These are phyloP conservation scores for Orbilia javanica DNA, from an alignment of 2,329 filamentous ascomycete genomes.

Conservation along the genomic window DNA sequence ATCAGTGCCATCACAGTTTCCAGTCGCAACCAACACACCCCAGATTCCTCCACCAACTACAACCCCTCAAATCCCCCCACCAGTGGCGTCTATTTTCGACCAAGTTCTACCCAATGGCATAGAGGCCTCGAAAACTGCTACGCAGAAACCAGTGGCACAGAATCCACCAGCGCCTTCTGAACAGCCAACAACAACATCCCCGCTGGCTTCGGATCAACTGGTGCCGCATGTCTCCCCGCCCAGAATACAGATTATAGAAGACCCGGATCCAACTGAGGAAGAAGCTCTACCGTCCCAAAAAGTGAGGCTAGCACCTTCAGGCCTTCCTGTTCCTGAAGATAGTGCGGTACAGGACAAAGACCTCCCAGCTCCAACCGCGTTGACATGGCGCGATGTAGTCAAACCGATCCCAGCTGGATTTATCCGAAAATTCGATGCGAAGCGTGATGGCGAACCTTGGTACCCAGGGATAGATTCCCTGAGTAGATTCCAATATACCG, in stretches of 20 bases:
- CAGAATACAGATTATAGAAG: neutral
- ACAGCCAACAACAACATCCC: neutral
- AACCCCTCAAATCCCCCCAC: conserved; percentile 28
- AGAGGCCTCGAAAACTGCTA: neutral
- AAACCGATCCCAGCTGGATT: conserved; percentile 37
- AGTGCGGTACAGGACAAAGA: conserved; percentile 7
- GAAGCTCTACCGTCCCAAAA: conserved; percentile 24
- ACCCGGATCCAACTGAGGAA: conserved; percentile 27
- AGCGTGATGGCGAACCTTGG: conserved; percentile 36
- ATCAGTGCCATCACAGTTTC: conserved; percentile 16
- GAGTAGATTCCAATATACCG: conserved; percentile 38
- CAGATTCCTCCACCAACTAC: conserved; percentile 32
- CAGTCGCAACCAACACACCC: conserved; percentile 8
- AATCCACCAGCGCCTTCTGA: neutral
- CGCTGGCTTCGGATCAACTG: neutral
- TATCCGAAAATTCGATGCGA: conserved; percentile 49
- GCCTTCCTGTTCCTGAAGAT: conserved; percentile 45
- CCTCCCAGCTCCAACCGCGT: conserved; percentile 8
- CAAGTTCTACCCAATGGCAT: conserved; percentile 19
- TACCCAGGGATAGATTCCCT: conserved; percentile 54
- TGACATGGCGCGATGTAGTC: conserved; percentile 45
- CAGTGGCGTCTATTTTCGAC: conserved; percentile 19
- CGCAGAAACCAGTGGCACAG: neutral
- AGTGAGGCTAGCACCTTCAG: conserved; percentile 38
- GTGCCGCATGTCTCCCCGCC: neutral